Base-by-base conservation (phyloP, 768 basidiomycete species). In the Daedaleopsis nitida region DNA sequence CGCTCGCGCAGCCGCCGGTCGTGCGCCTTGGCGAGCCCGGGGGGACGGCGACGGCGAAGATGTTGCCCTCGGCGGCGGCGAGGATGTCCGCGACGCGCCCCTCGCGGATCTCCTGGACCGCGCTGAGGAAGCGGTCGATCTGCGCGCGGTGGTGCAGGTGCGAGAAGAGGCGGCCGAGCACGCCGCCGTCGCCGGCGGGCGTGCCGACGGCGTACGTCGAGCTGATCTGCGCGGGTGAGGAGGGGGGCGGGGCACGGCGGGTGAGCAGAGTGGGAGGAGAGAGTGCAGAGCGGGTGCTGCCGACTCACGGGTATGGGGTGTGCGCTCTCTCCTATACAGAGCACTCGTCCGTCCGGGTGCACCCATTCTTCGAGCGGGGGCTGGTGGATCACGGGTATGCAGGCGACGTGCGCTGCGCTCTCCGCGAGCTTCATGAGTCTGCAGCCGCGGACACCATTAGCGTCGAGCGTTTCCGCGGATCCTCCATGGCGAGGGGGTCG, bases 101-200 rank as follows among this genome's bases (percentile, higher is more conserved):
- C 39, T 65, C 57, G 11, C 74, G 69, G 42, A 69, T 60, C 56
- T 69, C 68, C 45, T 66, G 63, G 38, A 69, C 59, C 9, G 71
- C 73, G 50, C 64, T 44, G 9, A 75, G 66, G 57, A 75, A 67
- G 38, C 23, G 38, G 27, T 58, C 56, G 60, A 73, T 69, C 54
- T 75, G 73, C 14, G 67, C 64, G 13, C 51, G 57, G 10, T 57
- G 43, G 60, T 66, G 64, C n/a, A 74, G 62, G 54, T 74, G 69
- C 34, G 65, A 58, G 69, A 76, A 76, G 19, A 77, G 68, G 49
- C 70, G 69, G 38, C 73, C 74, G 54, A 77, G 70, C 4, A 71
- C 66, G 1, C 70, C 73, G 7, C 69, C 73, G 63, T 77, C 76
- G 51, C 73, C 71, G 10, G 68, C 60, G 1, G 71, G 70, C 63